Evolutionary conservation across 73 alveolate species (phyloP), one percentile per base, ranked within the genome.

Genomic region (Stentor roeselii): DNA sequence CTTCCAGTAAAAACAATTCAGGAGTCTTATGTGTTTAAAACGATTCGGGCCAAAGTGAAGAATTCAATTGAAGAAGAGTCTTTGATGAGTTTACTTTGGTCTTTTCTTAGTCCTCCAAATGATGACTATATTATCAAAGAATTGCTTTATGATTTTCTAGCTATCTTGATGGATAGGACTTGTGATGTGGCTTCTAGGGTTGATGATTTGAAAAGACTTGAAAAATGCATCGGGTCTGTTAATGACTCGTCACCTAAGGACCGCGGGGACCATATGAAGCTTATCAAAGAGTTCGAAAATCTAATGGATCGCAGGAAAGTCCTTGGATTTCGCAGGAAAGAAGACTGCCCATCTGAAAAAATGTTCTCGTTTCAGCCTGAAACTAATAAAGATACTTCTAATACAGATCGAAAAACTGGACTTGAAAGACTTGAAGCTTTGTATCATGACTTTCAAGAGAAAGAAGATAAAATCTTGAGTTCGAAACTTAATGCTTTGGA

Each of bases 381-480:
- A 76, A 76, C 39, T 27, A 76, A 76, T 14, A 76, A 34, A 27
- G 35, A 27, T 6, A 37, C n/a, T 27, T 37, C 21, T 67, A 11
- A 67, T 32, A 39, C 82, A 6, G 35, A 1, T 15, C 36, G 1
- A 15, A 76, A n/a, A 35, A 39, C 36, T 60, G 37, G 4, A 21
- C 32, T 60, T 34, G 38, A 36, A 75, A 1, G 84, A 40, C 75
- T 75, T 42, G 59, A 60, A 36, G 3, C 39, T 36, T 80, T 83
- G 42, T 76, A 36, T 75, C 27, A 42, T 11, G 75, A 83, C 3
- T 39, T 15, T 30, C 61, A 83, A 61, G 40, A 76, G 34, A 83
- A 83, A 36, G 89, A 83, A 35, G 84, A 61, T 36, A 76, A 83
- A 75, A 76, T 83, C 0, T 38, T 34, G 0, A 11, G 11, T 27